phyloP scores from a whole-genome alignment of 1,284 basidiomycete genomes.

The Apiotrichum gracile region DNA sequence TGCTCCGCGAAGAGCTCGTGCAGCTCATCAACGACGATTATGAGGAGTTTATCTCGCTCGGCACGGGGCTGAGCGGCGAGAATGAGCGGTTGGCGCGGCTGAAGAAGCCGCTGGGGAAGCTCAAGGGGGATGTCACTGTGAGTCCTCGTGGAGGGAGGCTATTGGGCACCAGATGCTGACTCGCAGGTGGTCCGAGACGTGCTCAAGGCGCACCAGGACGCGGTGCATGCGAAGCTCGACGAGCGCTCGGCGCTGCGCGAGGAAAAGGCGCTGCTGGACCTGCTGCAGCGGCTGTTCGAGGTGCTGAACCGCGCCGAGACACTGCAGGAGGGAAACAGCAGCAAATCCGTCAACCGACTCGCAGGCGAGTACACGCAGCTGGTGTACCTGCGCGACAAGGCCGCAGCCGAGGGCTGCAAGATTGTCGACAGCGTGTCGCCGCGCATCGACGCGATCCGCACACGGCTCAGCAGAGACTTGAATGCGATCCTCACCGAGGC shows the following conservation, averaged over 20 bases:
- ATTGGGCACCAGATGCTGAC: neutral
- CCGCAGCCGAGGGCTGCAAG: slow-evolving; percentile 63
- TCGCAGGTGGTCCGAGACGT: slow-evolving; percentile 35
- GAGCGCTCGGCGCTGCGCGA: slow-evolving; percentile 68
- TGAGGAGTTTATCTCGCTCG: slow-evolving; percentile 92
- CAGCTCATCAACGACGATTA: slow-evolving; percentile 96
- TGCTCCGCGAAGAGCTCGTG: slow-evolving; percentile 84
- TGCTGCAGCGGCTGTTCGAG: slow-evolving; percentile 81
- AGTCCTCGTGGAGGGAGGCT: slow-evolving; percentile 28
- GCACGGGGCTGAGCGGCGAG: slow-evolving; percentile 79
- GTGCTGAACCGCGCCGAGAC: slow-evolving; percentile 75
- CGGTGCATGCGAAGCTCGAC: slow-evolving; percentile 68
- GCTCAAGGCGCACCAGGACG: slow-evolving; percentile 54
- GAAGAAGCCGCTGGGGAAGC: slow-evolving; percentile 57
- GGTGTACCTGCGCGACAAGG: slow-evolving; percentile 81
- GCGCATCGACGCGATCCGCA: slow-evolving; percentile 70
- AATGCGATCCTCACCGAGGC: slow-evolving; percentile 66
- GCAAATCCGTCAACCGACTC: slow-evolving; percentile 74
- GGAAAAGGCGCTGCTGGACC: slow-evolving; percentile 77
- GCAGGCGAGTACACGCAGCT: slow-evolving; percentile 87
- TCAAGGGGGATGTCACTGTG: slow-evolving; percentile 67
- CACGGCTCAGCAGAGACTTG: slow-evolving; percentile 72
- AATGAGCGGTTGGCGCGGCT: slow-evolving; percentile 64
- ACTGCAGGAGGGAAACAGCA: slow-evolving; percentile 53
- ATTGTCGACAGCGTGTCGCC: slow-evolving; percentile 74